phyloP scores from a whole-genome alignment of 2,329 filamentous ascomycete species.

The Paracamarosporium sp. region DNA sequence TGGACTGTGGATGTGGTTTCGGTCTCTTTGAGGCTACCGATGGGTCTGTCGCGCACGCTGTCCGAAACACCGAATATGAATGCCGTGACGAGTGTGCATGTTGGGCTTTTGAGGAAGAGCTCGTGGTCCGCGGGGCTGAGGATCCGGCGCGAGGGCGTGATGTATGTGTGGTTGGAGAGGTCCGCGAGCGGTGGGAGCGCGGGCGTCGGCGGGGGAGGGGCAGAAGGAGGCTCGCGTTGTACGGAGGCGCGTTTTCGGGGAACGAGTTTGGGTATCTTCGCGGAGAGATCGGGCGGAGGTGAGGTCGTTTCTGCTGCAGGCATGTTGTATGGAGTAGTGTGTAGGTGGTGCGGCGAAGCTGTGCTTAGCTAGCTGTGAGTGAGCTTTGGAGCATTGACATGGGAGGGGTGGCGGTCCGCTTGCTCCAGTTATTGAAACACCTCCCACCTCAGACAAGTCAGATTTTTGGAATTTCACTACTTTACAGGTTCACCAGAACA shows the following conservation, averaged over 20 bases:
- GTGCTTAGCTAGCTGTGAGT: neutral
- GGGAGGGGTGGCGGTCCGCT: neutral
- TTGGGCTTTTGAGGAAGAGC: conserved; percentile 77
- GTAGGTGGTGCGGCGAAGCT: neutral
- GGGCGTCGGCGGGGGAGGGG: conserved; percentile 77
- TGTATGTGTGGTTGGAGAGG: conserved; percentile 66
- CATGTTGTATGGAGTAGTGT: conserved; percentile 5
- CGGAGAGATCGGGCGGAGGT: conserved; percentile 31
- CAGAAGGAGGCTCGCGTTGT: conserved; percentile 29
- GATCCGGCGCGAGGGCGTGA: conserved; percentile 77
- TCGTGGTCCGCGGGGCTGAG: conserved; percentile 81
- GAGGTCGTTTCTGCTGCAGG: conserved; percentile 1
- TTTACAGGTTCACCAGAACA: neutral
- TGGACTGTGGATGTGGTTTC: conserved; percentile 67
- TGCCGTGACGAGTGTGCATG: conserved; percentile 76
- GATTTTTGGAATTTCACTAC: too few species aligned
- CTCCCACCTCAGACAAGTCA: too few species aligned
- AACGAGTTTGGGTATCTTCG: conserved; percentile 43
- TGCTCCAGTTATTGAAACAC: neutral
- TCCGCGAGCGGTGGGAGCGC: conserved; percentile 72
- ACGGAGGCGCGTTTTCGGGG: conserved; percentile 38
- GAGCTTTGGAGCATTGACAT: neutral
- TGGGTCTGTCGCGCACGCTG: conserved; percentile 73
- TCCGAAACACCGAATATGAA: conserved; percentile 91
- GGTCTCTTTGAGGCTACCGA: conserved; percentile 66